Evolutionary conservation across 177 flowering plant genomes (phyloP), one percentile per base, ranked within the genome.

Genomic region (Vitis hybrid): DNA sequence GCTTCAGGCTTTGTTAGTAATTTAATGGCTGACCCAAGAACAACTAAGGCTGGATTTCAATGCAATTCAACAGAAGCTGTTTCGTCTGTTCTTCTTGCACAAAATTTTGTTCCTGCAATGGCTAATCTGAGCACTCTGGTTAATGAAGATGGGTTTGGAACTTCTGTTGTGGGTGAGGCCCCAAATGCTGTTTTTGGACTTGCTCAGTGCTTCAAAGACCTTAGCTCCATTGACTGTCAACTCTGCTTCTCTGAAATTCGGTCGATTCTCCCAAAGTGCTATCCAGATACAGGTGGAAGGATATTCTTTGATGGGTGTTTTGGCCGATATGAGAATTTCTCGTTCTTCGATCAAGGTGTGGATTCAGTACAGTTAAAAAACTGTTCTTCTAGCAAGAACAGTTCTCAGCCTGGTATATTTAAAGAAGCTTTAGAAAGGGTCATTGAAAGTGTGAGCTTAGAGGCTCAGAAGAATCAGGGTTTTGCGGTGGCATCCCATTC

Each of bases 241-340:
- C 70, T 67, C 11, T 67, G 70, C 62, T 67, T 24, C 52, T 55
- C 61, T 38, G 70, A 67, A 24, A 55, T 67, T 11, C 47, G 61
- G 24, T 55, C 61, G 1, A 67, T 67, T 59, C 54, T 69, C n/a
- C 56, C 64, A 2, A 69, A 47, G 11, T 59, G 65, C 17, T 69
- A 44, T 24, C 56, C 65, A 18, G 17, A 59, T 0, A 69, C 38
- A 5, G 70, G 70, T 15, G 70, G 70, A 17, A 55, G 60, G 15
- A 28, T 70, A 1, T 70, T 70, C 56, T 64, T 75, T 19, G 77
- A 75, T 33, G 77, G 77, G 14, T 75, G 77, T 38, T 75, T 75
- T 19, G 71, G 66, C 17, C 54, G 77, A 7, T 69, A 70, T 14
- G 73, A 59, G n/a, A 75, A 75, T 50, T 75, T 54, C 69, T 62